A percentile compares a stretch with the other conserved stretches of the same genome.
phyloP scores from a whole-genome alignment of 1,284 basidiomycete genomes.

The Trichosporon ovoides region DNA sequence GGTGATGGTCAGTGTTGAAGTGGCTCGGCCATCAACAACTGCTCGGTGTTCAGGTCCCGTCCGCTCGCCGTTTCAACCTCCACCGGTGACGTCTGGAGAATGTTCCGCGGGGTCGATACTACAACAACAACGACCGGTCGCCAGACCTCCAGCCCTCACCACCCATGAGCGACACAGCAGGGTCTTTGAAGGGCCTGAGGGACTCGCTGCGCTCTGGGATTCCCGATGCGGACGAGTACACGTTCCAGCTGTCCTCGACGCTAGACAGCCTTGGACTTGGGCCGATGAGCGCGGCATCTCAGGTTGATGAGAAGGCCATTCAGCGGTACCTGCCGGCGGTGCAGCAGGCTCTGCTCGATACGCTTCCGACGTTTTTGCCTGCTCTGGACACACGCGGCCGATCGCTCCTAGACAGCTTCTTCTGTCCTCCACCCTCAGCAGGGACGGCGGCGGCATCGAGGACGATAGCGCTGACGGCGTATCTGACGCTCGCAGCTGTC shows the following conservation, averaged over 20 bases:
- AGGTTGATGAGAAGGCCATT: constrained; percentile 6
- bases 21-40: neutral
- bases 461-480: constrained; percentile 28
- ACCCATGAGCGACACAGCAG: constrained; percentile 9
- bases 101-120: neutral
- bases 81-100: neutral
- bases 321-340: constrained; percentile 31
- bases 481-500: constrained; percentile 27
- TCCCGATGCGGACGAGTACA: constrained; percentile 25
- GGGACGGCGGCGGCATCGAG: neutral
- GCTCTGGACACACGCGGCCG: constrained; percentile 53
- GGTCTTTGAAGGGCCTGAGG: constrained; percentile 17
- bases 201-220: constrained; percentile 30
- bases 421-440: constrained; percentile 16
- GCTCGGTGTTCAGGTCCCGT: neutral
- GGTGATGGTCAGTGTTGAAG: neutral
- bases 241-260: constrained; percentile 9
- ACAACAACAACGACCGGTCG: neutral
- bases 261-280: constrained; percentile 11
- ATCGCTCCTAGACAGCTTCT: constrained; percentile 28
- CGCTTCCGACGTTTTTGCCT: constrained; percentile 62
- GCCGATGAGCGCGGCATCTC: neutral
- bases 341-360: constrained; percentile 27
- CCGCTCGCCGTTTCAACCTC: neutral
- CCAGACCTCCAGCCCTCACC: neutral